Conservation (phyloP, 306 rosid species). For the Canavalia gladiata region DNA sequence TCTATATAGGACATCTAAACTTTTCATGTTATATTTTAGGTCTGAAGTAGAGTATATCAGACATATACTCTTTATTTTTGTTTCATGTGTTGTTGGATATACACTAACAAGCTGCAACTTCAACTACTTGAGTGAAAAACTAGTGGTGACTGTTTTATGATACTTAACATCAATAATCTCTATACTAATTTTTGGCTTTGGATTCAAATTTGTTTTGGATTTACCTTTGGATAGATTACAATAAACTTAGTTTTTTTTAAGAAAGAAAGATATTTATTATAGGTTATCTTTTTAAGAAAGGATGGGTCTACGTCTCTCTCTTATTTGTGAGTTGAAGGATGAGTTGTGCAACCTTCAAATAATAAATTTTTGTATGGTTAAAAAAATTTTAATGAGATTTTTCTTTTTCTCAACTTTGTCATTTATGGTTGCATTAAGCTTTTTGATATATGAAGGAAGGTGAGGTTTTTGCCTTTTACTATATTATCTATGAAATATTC, state of each 20-base stretch:
- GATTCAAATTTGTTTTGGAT: constrained; percentile 85
- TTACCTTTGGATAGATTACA: constrained; percentile 81
- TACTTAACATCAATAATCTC: constrained; percentile 21
- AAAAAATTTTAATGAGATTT: neutral
- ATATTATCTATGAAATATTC: constrained; percentile 41
- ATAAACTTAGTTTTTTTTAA: constrained; percentile 51
- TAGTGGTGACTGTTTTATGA: neutral
- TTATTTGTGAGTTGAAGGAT: constrained; percentile 35
- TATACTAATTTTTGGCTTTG: constrained; percentile 39
- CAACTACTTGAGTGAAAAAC: neutral
- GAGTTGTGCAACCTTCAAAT: constrained; percentile 33
- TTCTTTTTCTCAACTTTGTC: constrained; percentile 70
- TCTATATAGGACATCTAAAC: neutral
- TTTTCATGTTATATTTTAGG: neutral
- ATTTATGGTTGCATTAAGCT: constrained; percentile 88
- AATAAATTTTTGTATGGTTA: constrained; percentile 11
- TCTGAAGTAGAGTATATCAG: neutral
- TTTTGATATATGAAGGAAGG: constrained; percentile 98
- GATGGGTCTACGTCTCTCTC: constrained; percentile 27
- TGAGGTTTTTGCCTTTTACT: constrained; percentile 56
- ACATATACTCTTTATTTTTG: constrained; percentile 6
- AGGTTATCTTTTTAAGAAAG: constrained; percentile 66
- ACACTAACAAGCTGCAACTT: neutral
- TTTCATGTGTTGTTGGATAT: neutral
- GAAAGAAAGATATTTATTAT: constrained; percentile 81